Evolutionary conservation across 2,329 filamentous ascomycete species (phyloP).

Genomic region (Exophiala bonariae): DNA sequence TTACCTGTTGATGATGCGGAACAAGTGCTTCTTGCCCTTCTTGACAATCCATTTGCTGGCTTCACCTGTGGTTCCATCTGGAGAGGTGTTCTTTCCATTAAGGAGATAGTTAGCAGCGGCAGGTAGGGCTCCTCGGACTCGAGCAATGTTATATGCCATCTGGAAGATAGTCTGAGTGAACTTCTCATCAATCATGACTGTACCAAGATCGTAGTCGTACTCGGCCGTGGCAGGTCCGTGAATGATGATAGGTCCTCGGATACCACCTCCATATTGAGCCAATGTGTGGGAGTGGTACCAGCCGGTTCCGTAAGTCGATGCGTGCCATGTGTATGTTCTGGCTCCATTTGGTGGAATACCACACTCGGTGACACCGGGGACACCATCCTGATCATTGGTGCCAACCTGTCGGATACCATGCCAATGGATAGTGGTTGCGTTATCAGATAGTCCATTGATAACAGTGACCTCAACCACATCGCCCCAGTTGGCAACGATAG

Average conservation of each 20-base stretch:
- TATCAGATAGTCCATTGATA: constrained; percentile 53
- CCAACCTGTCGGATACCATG: constrained; percentile 62
- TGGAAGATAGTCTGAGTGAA: constrained; percentile 25
- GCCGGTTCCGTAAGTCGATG: constrained; percentile 48
- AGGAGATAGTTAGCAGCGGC: constrained; percentile 24
- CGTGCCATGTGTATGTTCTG: constrained; percentile 56
- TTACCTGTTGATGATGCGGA: constrained; percentile 29
- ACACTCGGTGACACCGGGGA: constrained; percentile 53
- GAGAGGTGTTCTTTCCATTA: constrained; percentile 27
- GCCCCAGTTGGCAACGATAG: constrained; percentile 65
- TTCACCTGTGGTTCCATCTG: constrained; percentile 21
- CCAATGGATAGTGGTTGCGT: constrained; percentile 66
- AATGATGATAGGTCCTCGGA: constrained; percentile 28
- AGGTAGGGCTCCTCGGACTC: constrained; percentile 17
- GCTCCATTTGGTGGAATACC: constrained; percentile 52
- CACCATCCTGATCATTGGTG: constrained; percentile 59
- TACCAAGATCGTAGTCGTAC: constrained; percentile 27
- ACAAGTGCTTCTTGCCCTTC: constrained; percentile 29
- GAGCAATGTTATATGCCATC: constrained; percentile 23
- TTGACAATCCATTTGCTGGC: constrained; percentile 21
- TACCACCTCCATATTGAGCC: constrained; percentile 30
- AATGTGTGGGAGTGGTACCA: constrained; percentile 65
- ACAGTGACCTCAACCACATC: constrained; percentile 57
- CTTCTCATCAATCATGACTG: constrained; percentile 26
- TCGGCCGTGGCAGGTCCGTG: constrained; percentile 28